Percentiles rank a stretch among this genome's conserved stretches.
Conservation (phyloP, 2,329 filamentous ascomycete species). For the Fusarium keratoplasticum region DNA sequence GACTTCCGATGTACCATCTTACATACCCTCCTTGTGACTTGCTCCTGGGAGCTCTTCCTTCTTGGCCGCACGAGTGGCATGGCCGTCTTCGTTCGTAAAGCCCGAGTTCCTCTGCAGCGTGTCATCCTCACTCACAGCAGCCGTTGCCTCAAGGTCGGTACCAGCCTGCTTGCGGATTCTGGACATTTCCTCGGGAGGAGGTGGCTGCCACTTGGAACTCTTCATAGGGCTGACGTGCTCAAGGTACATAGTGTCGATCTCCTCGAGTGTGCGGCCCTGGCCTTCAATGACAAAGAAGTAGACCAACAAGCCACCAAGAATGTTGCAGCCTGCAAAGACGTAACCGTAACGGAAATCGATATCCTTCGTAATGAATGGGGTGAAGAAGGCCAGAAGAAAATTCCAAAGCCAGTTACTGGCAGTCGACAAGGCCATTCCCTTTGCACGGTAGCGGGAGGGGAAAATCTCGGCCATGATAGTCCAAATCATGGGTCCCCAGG, state of each 20-base stretch:
- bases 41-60: conserved; percentile 32
- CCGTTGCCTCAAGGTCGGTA: conserved; percentile 48
- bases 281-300: conserved; percentile 84
- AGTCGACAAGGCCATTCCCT: conserved; percentile 70
- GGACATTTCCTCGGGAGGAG: conserved; percentile 57
- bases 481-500: conserved; percentile 76
- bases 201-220: conserved; percentile 66
- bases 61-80: background rate
- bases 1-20: too few relatives aligned
- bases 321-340: conserved; percentile 79
- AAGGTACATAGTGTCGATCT: conserved; percentile 84
- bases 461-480: conserved; percentile 74
- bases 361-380: conserved; percentile 78
- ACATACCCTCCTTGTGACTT: conserved; percentile 16
- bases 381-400: conserved; percentile 82
- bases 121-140: conserved; percentile 31
- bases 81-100: conserved; percentile 6
- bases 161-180: conserved; percentile 56
- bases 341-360: conserved; percentile 82
- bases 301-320: conserved; percentile 72
- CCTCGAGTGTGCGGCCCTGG: conserved; percentile 79
- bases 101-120: conserved; percentile 18
- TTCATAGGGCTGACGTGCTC: conserved; percentile 72
- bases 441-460: conserved; percentile 70
- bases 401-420: conserved; percentile 78